These are phyloP conservation scores for Trifolium subterraneum DNA, from an alignment of 306 rosid genomes.

Conservation along the genomic window DNA sequence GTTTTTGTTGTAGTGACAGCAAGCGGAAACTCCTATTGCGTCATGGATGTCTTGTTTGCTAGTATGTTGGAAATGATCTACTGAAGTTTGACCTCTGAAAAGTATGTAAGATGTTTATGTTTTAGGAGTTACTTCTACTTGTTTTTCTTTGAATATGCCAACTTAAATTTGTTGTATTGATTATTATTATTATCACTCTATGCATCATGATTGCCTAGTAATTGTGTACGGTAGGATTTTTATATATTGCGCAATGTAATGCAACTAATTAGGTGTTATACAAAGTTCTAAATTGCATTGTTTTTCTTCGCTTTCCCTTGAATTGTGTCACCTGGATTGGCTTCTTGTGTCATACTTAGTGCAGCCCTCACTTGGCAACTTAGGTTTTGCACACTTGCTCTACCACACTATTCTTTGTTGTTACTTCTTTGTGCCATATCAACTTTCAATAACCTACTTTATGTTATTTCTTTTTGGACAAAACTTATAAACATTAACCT, in stretches of 20 bases:
- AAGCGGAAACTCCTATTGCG: slow-evolving; percentile 49
- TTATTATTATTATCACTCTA: not conserved
- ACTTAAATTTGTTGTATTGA: not conserved
- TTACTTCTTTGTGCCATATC: not conserved
- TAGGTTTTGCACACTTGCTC: not conserved
- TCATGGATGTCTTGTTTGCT: slow-evolving; percentile 59
- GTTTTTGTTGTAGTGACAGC: slow-evolving; percentile 40
- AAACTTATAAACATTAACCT: not conserved
- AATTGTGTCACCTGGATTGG: not conserved
- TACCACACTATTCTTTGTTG: not conserved
- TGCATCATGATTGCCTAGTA: not conserved
- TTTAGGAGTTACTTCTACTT: not conserved
- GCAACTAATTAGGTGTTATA: not conserved
- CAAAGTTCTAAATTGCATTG: not conserved
- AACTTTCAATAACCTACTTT: not conserved
- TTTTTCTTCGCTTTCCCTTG: not conserved
- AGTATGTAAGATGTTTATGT: not conserved
- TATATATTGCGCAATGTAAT: not conserved
- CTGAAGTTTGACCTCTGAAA: not conserved
- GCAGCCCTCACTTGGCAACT: not conserved
- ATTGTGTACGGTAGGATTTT: not conserved
- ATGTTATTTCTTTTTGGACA: not conserved
- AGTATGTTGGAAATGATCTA: not conserved
- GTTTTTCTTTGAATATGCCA: not conserved
- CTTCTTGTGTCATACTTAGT: slow-evolving; percentile 4